These are phyloP conservation scores for Chalciporus pseudorubinellus DNA, from an alignment of 768 basidiomycete genomes.

Conservation along the genomic window DNA sequence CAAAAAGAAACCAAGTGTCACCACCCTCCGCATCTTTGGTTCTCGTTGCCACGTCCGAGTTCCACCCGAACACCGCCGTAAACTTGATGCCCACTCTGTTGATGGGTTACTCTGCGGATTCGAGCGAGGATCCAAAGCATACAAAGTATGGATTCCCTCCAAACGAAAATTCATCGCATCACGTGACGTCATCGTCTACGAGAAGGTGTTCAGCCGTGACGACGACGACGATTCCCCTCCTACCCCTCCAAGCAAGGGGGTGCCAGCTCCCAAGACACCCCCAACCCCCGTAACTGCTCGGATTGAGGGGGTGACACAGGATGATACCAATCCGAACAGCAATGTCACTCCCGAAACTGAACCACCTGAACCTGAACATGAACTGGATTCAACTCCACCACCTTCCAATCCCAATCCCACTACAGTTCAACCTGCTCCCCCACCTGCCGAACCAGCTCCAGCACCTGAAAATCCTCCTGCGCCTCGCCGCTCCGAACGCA, in stretches of 20 bases:
- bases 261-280: no score
- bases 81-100: constrained; percentile 10
- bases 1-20: constrained; percentile 21
- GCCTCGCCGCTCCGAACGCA: not conserved
- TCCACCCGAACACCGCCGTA: not conserved
- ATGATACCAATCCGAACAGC: not conserved
- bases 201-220: not conserved
- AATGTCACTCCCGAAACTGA: no score
- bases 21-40: constrained; percentile 22
- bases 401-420: no score
- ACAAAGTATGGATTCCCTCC: not conserved
- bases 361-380: no score
- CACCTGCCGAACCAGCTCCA: not conserved
- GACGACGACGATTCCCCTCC: no score
- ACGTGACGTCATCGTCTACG: constrained; percentile 1
- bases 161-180: constrained; percentile 8
- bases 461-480: not conserved
- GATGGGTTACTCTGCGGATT: constrained; percentile 2
- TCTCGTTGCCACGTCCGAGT: constrained; percentile 9
- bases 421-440: not conserved
- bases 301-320: constrained; percentile 2
- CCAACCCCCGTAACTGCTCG: not conserved
- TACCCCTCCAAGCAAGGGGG: no score
- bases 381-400: no score
- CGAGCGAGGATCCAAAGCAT: constrained; percentile 3